A percentile compares a stretch with the other conserved stretches of the same genome.
These are phyloP conservation scores for Aeschynomene evenia DNA, from an alignment of 306 rosid genomes.

Conservation along the genomic window DNA sequence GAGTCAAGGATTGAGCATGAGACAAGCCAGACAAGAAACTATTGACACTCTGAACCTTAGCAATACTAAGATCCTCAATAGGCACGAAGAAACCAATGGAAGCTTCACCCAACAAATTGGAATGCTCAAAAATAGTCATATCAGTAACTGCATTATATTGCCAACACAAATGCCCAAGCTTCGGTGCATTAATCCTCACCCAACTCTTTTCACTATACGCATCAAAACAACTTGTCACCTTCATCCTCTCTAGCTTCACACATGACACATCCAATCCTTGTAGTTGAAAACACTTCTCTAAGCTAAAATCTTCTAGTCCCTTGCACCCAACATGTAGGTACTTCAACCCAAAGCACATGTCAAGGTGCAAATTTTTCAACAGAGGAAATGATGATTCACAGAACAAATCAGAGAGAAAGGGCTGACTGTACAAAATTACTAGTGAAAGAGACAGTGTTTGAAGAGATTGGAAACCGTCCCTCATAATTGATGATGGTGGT, in stretches of 20 bases:
- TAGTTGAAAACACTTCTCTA: constrained; percentile 53
- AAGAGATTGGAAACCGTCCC: constrained; percentile 49
- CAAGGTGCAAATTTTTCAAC: constrained; percentile 50
- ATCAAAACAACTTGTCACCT: constrained; percentile 56
- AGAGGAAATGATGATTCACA: constrained; percentile 51
- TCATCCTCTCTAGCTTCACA: constrained; percentile 38
- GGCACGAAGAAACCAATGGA: constrained; percentile 44
- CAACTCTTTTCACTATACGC: constrained; percentile 42
- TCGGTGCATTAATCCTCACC: constrained; percentile 53
- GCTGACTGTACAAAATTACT: constrained; percentile 45
- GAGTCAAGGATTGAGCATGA: constrained; percentile 44
- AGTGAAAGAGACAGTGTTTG: constrained; percentile 49
- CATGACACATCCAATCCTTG: constrained; percentile 53
- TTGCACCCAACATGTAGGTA: constrained; percentile 49
- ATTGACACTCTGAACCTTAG: constrained; percentile 54
- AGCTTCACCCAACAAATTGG: constrained; percentile 47
- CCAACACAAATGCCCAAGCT: constrained; percentile 49
- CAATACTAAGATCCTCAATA: constrained; percentile 34
- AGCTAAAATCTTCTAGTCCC: constrained; percentile 47
- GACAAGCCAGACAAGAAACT: constrained; percentile 56
- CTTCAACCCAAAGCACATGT: constrained; percentile 53
- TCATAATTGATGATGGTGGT: constrained; percentile 66
- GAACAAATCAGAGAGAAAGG: constrained; percentile 60
- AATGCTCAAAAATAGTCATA: constrained; percentile 32
- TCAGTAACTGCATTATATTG: constrained; percentile 50